Conservation (phyloP, 352 stramenopile species). For the Phytophthora pseudosyringae region DNA sequence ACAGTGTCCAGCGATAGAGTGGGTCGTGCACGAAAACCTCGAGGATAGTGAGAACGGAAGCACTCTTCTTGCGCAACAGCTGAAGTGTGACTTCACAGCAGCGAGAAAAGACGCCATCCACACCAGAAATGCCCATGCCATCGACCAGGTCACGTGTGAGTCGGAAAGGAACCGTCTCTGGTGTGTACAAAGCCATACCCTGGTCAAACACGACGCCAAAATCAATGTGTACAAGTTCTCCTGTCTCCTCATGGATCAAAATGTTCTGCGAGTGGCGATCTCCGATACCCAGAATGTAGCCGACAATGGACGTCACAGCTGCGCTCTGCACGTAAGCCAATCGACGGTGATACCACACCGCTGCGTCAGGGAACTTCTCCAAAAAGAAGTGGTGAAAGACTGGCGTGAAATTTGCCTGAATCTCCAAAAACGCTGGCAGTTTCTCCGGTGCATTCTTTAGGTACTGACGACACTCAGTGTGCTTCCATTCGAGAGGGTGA, state of each 20-base stretch:
- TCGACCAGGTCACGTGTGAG: constrained; percentile 99
- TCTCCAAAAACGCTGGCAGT: constrained; percentile 84
- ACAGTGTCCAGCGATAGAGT: constrained; percentile 98
- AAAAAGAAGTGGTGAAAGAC: constrained; percentile 98
- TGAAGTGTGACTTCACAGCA: constrained; percentile 95
- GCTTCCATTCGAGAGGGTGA: constrained; percentile 94
- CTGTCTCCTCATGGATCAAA: constrained; percentile 96
- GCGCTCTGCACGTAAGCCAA: constrained; percentile 96
- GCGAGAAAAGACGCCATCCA: constrained; percentile 96
- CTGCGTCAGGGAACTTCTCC: constrained; percentile 95
- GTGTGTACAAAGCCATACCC: constrained; percentile 92
- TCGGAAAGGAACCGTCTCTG: constrained; percentile 99
- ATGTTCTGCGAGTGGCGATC: constrained; percentile 99
- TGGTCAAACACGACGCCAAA: constrained; percentile 99
- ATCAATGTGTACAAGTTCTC: constrained; percentile 99
- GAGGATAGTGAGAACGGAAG: constrained; percentile 97
- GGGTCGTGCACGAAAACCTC: constrained; percentile 99
- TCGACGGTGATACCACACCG: constrained; percentile 94
- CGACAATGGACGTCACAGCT: constrained; percentile 98
- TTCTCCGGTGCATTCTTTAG: constrained; percentile 85
- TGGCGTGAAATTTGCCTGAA: constrained; percentile 96
- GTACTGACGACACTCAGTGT: constrained; percentile 75
- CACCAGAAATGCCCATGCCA: constrained; percentile 97
- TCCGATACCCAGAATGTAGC: constrained; percentile 96
- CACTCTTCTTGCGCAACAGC: constrained; percentile 92